A percentile compares a stretch with the other conserved stretches of the same genome.
Evolutionary conservation across 2,329 filamentous ascomycete genomes (phyloP).

Genomic region (Colletotrichum sp.): DNA sequence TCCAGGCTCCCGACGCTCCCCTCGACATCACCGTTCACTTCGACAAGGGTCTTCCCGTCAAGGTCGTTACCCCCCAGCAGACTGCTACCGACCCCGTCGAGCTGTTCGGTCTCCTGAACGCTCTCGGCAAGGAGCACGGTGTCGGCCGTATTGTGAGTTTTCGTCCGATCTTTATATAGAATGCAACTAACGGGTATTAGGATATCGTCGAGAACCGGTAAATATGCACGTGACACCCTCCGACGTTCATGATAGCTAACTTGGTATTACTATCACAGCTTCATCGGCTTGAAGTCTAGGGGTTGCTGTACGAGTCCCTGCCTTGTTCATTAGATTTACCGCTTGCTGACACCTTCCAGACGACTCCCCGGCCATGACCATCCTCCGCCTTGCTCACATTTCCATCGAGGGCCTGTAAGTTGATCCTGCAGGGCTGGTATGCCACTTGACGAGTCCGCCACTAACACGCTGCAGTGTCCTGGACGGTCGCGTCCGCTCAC

Average conservation of each 20-base stretch:
- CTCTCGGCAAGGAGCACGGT: constrained; percentile 68
- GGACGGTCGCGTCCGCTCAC: constrained; percentile 57
- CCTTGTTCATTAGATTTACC: neutral
- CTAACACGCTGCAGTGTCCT: constrained; percentile 38
- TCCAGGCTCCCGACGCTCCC: constrained; percentile 67
- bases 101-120: constrained; percentile 69
- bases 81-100: constrained; percentile 67
- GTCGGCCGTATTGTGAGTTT: constrained; percentile 71
- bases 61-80: constrained; percentile 62
- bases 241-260: neutral
- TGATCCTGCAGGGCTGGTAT: neutral
- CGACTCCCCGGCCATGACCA: constrained; percentile 28
- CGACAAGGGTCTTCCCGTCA: constrained; percentile 70
- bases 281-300: constrained; percentile 36
- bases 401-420: constrained; percentile 58
- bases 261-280: constrained; percentile 16
- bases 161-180: neutral
- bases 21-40: constrained; percentile 71
- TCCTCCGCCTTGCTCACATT: constrained; percentile 33
- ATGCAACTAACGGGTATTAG: neutral
- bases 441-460: neutral
- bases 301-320: constrained; percentile 55
- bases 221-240: neutral
- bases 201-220: constrained; percentile 49
- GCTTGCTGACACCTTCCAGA: neutral